A percentile compares a stretch with the other conserved stretches of the same genome.
Conservation (phyloP, 495 filamentous ascomycete genomes). For the Aspergillus kassunensis region DNA sequence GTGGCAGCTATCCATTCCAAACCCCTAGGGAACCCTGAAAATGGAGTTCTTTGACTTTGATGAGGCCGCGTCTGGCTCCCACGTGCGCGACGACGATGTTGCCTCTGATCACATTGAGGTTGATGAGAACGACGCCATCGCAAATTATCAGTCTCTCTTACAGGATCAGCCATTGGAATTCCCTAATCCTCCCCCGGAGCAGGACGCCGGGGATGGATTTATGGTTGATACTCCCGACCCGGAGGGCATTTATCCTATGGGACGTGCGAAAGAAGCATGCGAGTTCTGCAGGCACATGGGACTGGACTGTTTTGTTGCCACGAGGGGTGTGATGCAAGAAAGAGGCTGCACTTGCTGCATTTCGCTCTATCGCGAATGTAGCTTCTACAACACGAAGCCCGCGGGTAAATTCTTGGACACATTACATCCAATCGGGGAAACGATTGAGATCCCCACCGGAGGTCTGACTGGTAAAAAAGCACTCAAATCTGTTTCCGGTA, state of each 20-base stretch:
- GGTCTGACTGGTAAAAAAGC: conserved; percentile 36
- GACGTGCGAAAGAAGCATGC: conserved; percentile 55
- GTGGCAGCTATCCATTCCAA: conserved; percentile 1
- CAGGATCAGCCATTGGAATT: conserved; percentile 39
- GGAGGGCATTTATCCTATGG: conserved; percentile 44
- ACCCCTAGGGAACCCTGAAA: not conserved
- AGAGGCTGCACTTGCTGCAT: conserved; percentile 75
- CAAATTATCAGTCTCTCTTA: conserved; percentile 33
- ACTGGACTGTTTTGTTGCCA: conserved; percentile 72
- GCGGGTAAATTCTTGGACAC: conserved; percentile 48
- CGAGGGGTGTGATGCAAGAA: conserved; percentile 61
- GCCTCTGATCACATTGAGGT: conserved; percentile 37
- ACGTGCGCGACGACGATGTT: conserved; percentile 37
- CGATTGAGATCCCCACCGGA: conserved; percentile 35
- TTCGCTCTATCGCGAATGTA: conserved; percentile 69
- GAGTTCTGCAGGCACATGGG: conserved; percentile 64
- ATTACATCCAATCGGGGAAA: conserved; percentile 48
- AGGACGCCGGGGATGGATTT: conserved; percentile 25
- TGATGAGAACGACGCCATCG: conserved; percentile 33
- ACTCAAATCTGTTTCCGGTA: conserved; percentile 39
- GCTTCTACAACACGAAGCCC: conserved; percentile 54
- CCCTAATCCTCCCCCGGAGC: conserved; percentile 27
- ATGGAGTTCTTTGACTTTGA: conserved; percentile 58
- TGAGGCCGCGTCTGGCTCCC: conserved; percentile 41
- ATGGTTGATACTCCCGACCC: conserved; percentile 25